Evolutionary conservation across 2,329 filamentous ascomycete species (phyloP).

Genomic region (Colletotrichum chlorophyti): DNA sequence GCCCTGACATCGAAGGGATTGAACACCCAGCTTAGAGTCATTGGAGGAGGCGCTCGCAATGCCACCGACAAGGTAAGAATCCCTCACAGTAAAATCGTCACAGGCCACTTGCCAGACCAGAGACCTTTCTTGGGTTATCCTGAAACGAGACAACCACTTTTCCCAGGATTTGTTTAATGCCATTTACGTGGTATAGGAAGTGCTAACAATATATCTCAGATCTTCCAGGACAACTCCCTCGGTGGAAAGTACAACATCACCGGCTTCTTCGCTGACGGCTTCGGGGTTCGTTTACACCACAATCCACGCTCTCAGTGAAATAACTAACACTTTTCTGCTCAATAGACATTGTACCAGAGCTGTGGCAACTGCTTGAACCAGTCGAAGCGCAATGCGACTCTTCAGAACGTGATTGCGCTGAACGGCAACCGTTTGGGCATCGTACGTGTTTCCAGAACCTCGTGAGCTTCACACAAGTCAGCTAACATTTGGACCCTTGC

Average conservation of each 20-base stretch:
- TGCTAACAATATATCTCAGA: conserved; percentile 19
- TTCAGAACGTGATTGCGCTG: conserved; percentile 36
- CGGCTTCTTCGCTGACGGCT: conserved; percentile 37
- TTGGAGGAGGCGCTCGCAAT: conserved; percentile 36
- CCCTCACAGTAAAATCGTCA: too few relatives aligned
- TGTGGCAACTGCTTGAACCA: conserved; percentile 39
- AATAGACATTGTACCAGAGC: conserved; percentile 35
- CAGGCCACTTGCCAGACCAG: too few relatives aligned
- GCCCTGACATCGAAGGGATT: conserved; percentile 37
- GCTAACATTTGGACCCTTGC: neutral
- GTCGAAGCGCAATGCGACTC: conserved; percentile 32
- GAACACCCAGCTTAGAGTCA: conserved; percentile 37
- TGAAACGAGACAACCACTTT: too few relatives aligned
- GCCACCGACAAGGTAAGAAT: conserved; percentile 37
- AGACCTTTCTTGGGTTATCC: too few relatives aligned
- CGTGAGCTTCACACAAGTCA: neutral
- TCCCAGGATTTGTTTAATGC: too few relatives aligned
- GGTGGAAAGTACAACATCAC: conserved; percentile 40
- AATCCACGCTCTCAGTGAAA: fast-evolving
- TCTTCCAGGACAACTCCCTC: conserved; percentile 38
- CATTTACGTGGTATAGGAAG: conserved; percentile 34
- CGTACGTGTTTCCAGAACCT: conserved; percentile 29
- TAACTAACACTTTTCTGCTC: neutral
- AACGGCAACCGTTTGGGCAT: conserved; percentile 35
- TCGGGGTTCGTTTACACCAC: conserved; percentile 31